Percentiles rank a stretch among this genome's conserved stretches.
Conservation (phyloP, 805 yeast genomes). For the Wickerhamiella alocasiicola region DNA sequence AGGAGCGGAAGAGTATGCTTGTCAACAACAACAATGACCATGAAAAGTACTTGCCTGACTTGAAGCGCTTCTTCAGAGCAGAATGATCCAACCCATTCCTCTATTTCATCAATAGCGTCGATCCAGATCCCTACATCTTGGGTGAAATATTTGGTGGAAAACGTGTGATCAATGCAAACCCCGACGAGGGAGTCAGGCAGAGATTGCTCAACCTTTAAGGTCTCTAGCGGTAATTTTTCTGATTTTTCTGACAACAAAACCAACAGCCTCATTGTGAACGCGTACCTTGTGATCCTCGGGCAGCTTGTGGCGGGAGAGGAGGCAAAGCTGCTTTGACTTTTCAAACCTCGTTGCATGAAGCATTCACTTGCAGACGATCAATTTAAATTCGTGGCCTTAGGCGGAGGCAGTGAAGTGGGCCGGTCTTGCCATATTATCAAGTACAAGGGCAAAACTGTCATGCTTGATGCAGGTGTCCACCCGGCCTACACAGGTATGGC, state of each 20-base stretch:
- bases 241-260: no score
- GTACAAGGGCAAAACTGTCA: slow-evolving; percentile 85
- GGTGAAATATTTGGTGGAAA: slow-evolving; percentile 27
- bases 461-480: slow-evolving; percentile 97
- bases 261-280: no score
- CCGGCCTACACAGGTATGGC: slow-evolving; percentile 88
- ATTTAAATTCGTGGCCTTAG: slow-evolving; percentile 72
- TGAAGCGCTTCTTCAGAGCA: slow-evolving; percentile 27
- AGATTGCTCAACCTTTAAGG: no score
- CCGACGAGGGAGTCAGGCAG: no score
- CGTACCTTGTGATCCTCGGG: no score
- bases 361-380: slow-evolving; percentile 25
- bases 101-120: slow-evolving; percentile 25
- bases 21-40: slow-evolving; percentile 21
- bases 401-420: slow-evolving; percentile 99
- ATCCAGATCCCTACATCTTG: slow-evolving; percentile 27
- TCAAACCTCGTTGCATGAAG: no score
- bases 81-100: slow-evolving; percentile 26
- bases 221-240: no score
- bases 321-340: no score
- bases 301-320: no score
- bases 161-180: slow-evolving; percentile 18
- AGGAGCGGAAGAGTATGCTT: slow-evolving; percentile 14
- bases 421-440: slow-evolving; percentile 87
- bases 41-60: slow-evolving; percentile 28